Evolutionary conservation across 2,329 filamentous ascomycete species (phyloP).

Genomic region (Aspergillus transmontanensis): DNA sequence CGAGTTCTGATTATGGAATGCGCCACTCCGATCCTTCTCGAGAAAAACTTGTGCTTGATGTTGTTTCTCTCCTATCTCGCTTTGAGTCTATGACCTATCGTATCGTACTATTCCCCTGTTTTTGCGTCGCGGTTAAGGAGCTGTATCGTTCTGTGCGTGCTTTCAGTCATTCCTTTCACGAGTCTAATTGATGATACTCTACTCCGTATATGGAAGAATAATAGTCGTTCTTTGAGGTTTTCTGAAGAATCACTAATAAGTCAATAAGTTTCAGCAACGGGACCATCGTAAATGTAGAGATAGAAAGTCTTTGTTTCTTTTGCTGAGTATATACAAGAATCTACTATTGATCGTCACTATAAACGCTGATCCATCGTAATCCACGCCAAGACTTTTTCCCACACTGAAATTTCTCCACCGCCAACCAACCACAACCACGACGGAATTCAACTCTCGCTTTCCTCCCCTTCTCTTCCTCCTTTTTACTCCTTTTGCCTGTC

Average conservation of each 20-base stretch:
- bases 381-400: conserved; percentile 43
- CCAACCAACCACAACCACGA: conserved; percentile 26
- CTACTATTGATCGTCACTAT: neutral
- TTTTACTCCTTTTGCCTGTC: conserved; percentile 9
- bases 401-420: conserved; percentile 47
- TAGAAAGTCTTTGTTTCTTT: neutral
- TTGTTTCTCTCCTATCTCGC: neutral
- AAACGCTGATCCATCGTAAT: conserved; percentile 5
- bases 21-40: neutral
- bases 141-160: conserved; percentile 10
- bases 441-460: conserved; percentile 9
- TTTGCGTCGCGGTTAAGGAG: conserved; percentile 9
- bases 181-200: neutral
- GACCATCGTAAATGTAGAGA: neutral
- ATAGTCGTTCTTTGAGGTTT: neutral
- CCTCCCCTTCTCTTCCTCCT: conserved; percentile 9
- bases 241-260: neutral
- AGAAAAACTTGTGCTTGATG: neutral
- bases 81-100: conserved; percentile 4
- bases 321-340: neutral
- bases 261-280: neutral
- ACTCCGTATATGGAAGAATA: neutral
- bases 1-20: neutral
- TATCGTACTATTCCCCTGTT: conserved; percentile 14
- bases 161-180: conserved; percentile 3